Conservation (phyloP, 768 basidiomycete genomes). For the Leccinum truebloodii region DNA sequence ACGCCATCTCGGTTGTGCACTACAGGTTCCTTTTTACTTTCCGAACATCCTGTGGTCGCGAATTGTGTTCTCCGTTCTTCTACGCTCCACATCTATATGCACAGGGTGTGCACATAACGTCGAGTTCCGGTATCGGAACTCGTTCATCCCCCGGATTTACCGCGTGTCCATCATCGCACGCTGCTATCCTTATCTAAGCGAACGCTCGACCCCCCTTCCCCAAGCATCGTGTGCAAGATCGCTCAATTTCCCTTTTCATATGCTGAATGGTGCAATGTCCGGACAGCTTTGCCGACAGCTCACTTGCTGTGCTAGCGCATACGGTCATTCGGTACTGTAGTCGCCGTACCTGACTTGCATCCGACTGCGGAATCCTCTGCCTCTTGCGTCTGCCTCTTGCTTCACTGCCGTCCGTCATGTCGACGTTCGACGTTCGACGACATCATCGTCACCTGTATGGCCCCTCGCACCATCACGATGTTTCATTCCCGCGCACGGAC, state of each 20-base stretch:
- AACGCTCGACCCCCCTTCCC: constrained; percentile 6
- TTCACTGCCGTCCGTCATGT: constrained; percentile 2
- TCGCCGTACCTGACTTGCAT: constrained; percentile 23
- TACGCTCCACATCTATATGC: constrained; percentile 1
- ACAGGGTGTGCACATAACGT: not conserved
- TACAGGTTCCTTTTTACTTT: constrained; percentile 3
- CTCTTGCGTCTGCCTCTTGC: not conserved
- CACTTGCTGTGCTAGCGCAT: not conserved
- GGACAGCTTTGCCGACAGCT: not conserved
- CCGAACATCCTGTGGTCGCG: constrained; percentile 18
- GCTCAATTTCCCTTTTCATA: not conserved
- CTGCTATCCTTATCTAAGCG: constrained; percentile 32
- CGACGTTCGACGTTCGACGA: constrained; percentile 2
- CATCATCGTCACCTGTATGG: constrained; percentile 27
- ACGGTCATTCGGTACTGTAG: constrained; percentile 13
- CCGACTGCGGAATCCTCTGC: constrained; percentile 15
- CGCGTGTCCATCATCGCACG: constrained; percentile 9
- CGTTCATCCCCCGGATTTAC: constrained; percentile 16
- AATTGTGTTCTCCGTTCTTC: constrained; percentile 6
- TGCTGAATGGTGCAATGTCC: not conserved
- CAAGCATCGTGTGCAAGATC: not conserved
- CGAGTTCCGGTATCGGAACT: constrained; percentile 29
- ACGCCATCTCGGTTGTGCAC: not conserved
- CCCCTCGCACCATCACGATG: constrained; percentile 16
- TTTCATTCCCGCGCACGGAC: constrained; percentile 32